These are phyloP conservation scores for Agaricus blazei DNA, from an alignment of 768 basidiomycete genomes.

Conservation along the genomic window DNA sequence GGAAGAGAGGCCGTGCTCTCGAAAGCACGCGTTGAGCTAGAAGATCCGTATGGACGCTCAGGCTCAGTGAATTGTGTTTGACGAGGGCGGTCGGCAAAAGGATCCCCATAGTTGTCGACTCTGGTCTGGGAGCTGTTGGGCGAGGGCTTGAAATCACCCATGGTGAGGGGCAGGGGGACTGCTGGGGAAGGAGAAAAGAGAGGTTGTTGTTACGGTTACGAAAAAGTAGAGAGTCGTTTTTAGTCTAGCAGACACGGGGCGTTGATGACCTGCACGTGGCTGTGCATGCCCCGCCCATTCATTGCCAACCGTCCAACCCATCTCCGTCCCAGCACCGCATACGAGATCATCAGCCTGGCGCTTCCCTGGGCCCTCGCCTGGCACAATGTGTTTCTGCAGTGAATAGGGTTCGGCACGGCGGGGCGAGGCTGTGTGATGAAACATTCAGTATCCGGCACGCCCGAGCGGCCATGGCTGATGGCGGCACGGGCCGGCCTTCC, in stretches of 20 bases:
- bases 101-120: slow-evolving; percentile 46
- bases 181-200: slow-evolving; percentile 6
- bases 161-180: slow-evolving; percentile 17
- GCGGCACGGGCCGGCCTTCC: too few species aligned
- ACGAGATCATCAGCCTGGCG: too few species aligned
- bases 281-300: neutral
- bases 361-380: too few species aligned
- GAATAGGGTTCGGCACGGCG: too few species aligned
- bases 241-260: slow-evolving; percentile 12
- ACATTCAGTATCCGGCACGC: too few species aligned
- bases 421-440: too few species aligned
- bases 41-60: slow-evolving; percentile 34
- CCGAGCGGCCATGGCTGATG: neutral
- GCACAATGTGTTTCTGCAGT: too few species aligned
- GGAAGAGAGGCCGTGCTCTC: slow-evolving; percentile 55
- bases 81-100: slow-evolving; percentile 67
- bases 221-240: slow-evolving; percentile 1
- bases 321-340: too few species aligned
- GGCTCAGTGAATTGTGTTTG: slow-evolving; percentile 60
- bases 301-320: neutral
- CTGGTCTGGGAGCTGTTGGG: slow-evolving; percentile 25
- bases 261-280: slow-evolving; percentile 12
- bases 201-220: slow-evolving; percentile 11
- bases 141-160: slow-evolving; percentile 35
- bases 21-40: slow-evolving; percentile 37